These are phyloP conservation scores for Populus hybrid DNA, from an alignment of 441 rosid species.

Conservation along the genomic window DNA sequence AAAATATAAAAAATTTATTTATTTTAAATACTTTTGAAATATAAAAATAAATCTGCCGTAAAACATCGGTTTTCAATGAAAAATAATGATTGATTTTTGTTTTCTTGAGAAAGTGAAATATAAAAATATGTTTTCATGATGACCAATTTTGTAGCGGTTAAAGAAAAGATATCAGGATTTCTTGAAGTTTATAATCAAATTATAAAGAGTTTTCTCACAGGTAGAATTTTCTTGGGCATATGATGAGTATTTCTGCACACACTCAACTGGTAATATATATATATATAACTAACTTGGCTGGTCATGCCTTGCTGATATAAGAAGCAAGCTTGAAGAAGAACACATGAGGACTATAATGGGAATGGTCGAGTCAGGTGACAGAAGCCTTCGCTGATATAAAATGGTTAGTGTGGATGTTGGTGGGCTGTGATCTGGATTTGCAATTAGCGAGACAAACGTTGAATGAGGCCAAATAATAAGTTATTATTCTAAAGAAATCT, in stretches of 20 bases:
- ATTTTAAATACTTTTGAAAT: too few species aligned
- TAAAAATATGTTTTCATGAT: not conserved
- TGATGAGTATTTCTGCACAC: too few species aligned
- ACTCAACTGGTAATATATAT: too few species aligned
- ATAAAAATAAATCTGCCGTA: fast-evolving
- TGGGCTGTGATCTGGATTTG: slow-evolving; percentile 36
- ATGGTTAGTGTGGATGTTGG: not conserved
- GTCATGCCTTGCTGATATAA: too few species aligned
- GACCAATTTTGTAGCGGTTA: not conserved
- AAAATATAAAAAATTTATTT: too few species aligned
- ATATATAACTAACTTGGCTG: too few species aligned
- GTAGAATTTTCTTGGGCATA: too few species aligned
- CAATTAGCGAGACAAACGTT: slow-evolving; percentile 15
- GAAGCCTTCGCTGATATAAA: not conserved
- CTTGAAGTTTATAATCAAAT: not conserved
- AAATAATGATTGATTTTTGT: not conserved
- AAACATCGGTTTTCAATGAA: not conserved
- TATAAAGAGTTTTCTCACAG: not conserved
- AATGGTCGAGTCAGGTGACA: not conserved
- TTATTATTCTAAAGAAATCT: not conserved
- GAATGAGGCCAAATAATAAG: slow-evolving; percentile 13
- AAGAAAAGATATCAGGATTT: not conserved
- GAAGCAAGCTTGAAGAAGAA: not conserved
- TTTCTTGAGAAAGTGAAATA: not conserved
- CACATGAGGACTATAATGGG: not conserved